These are phyloP conservation scores for Boletus calvinii DNA, from an alignment of 1,284 basidiomycete species.

Conservation along the genomic window DNA sequence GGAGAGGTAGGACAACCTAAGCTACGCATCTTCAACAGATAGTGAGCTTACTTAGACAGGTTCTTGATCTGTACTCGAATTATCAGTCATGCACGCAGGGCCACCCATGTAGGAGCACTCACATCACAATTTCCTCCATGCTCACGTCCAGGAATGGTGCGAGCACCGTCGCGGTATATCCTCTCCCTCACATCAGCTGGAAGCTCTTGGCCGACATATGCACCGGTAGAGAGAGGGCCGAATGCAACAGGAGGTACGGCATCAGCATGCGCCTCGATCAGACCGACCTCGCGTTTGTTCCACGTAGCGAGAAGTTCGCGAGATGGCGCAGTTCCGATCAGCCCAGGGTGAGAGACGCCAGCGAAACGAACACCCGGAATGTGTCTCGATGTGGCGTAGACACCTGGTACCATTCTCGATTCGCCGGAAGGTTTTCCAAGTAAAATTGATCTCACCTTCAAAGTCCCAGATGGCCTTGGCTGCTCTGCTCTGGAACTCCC, in stretches of 20 bases:
- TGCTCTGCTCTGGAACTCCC: constrained; percentile 67
- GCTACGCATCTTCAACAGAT: neutral
- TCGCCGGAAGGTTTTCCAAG: neutral
- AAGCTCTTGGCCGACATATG: constrained; percentile 70
- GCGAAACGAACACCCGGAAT: constrained; percentile 78
- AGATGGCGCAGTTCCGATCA: constrained; percentile 76
- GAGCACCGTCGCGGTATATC: constrained; percentile 67
- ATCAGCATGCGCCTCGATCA: constrained; percentile 58
- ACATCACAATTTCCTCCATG: constrained; percentile 84
- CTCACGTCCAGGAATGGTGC: constrained; percentile 75
- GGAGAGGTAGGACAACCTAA: neutral
- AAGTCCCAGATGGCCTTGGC: constrained; percentile 83
- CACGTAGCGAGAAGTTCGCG: constrained; percentile 69
- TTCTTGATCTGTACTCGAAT: constrained; percentile 61
- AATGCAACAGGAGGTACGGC: constrained; percentile 67
- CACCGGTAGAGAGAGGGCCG: constrained; percentile 58
- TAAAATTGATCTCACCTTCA: constrained; percentile 43
- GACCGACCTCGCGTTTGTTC: constrained; percentile 68
- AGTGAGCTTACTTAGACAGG: constrained; percentile 50
- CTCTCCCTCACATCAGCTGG: constrained; percentile 47
- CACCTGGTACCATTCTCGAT: constrained; percentile 3
- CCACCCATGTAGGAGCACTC: constrained; percentile 21
- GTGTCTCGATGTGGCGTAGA: constrained; percentile 16
- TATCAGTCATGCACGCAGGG: constrained; percentile 5
- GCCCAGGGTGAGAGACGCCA: constrained; percentile 73